These are phyloP conservation scores for Trifolium repens DNA, from an alignment of 306 rosid species.

Conservation along the genomic window DNA sequence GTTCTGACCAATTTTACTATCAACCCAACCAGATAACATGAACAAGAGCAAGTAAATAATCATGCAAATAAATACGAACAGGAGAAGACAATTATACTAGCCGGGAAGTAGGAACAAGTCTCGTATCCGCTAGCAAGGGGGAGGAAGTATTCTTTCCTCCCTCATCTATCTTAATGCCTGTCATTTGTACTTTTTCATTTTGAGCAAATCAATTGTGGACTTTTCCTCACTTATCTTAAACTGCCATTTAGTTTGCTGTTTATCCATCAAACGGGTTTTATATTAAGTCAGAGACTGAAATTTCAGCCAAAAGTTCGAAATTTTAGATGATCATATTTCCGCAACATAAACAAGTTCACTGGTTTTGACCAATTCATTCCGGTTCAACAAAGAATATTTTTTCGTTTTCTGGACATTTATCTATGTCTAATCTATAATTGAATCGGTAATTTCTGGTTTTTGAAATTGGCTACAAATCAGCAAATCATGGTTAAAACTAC, in stretches of 20 bases:
- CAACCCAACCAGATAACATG: not conserved
- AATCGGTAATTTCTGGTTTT: not conserved
- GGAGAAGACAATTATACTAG: constrained; percentile 2
- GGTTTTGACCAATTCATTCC: not conserved
- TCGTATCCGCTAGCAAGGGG: constrained; percentile 1
- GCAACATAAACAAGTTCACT: constrained; percentile 3
- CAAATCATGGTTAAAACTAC: constrained; percentile 20
- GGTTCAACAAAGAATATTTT: not conserved
- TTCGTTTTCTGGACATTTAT: not conserved
- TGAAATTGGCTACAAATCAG: constrained; percentile 17
- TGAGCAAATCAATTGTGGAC: constrained; percentile 14
- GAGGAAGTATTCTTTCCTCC: constrained; percentile 3
- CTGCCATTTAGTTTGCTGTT: not conserved
- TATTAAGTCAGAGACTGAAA: not conserved
- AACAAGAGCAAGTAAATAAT: constrained; percentile 27
- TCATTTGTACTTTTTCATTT: constrained; percentile 2
- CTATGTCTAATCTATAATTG: not conserved
- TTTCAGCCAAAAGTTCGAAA: not conserved
- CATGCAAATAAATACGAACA: not conserved
- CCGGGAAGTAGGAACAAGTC: constrained; percentile 7
- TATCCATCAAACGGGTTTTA: not conserved
- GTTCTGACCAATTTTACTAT: constrained; percentile 18
- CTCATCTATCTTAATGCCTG: constrained; percentile 25
- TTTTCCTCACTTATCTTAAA: not conserved
- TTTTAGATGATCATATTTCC: not conserved